Evolutionary conservation across 768 basidiomycete species (phyloP), one percentile per base, ranked within the genome.

Genomic region (Lactarius trivialis): DNA sequence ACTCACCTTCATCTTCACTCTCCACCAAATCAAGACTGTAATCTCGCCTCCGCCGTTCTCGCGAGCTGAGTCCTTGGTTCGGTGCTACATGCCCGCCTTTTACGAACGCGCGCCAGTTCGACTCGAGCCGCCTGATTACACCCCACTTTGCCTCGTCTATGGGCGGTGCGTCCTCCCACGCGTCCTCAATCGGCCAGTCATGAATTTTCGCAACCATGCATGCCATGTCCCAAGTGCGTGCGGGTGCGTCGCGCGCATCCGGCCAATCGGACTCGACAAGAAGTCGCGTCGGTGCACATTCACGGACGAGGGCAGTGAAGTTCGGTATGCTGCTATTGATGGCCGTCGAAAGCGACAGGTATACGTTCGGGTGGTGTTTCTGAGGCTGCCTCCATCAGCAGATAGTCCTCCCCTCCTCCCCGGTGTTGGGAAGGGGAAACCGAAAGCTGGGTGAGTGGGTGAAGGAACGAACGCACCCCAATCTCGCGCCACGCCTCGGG

Each of bases 201-300:
- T 84, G 86, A n/a, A 88, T 79, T 37, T 84, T 79, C 4, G 92
- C 88, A 19, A 98, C 77, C 50, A 81, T 82, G 37, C 77, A 73
- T 8, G 93, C 70, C 75, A 96, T 94, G 48, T 86, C 83, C 87
- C 91, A 91, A 6, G 91, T 88, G 60, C 82, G 77, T 36, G 76
- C 65, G 1, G 85, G 78, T 58, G 82, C 83, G 65, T 76, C 70
- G 17, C 80, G 71, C n/a, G 91, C 78, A 64, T 88, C 75, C 70
- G 92, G 80, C 68, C 81, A 89, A 73, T 98, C 96, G 3, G 89
- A 92, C 73, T 99, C 96, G 33, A 85, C 85, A 55, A 98, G 80
- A 30, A 98, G 79, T 26, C 92, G 84, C 63, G 82, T 71, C 2
- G 84, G 74, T 54, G 83, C 76, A 65, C 86, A 89, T 0, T 79